These are phyloP conservation scores for Candida oleophila DNA, from an alignment of 805 yeast species.

Conservation along the genomic window DNA sequence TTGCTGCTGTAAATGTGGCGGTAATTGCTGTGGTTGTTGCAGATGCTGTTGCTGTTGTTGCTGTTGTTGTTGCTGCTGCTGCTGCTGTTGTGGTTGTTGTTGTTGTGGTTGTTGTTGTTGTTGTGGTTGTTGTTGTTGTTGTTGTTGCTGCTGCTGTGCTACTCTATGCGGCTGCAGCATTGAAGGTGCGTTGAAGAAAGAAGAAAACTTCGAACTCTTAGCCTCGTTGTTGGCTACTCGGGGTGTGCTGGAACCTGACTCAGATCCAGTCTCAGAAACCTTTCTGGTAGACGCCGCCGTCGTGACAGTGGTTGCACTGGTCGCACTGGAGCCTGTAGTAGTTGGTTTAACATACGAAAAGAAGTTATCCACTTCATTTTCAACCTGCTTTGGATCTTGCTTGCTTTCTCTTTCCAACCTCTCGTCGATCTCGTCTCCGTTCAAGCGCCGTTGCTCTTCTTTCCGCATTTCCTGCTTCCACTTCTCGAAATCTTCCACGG, in stretches of 20 bases:
- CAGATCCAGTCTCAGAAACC: not conserved
- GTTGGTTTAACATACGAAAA: slow-evolving; percentile 40
- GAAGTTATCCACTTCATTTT: slow-evolving; percentile 44
- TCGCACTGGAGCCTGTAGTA: slow-evolving; percentile 5
- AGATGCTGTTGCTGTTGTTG: slow-evolving; percentile 11
- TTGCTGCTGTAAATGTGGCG: slow-evolving; percentile 11
- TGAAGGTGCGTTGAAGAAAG: slow-evolving; percentile 26
- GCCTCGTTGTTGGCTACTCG: slow-evolving; percentile 13
- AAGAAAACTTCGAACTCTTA: slow-evolving; percentile 38
- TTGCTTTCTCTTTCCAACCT: slow-evolving; percentile 12
- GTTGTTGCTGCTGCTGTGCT: slow-evolving; percentile 2
- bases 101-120: slow-evolving; percentile 6
- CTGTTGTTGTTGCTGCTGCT: slow-evolving; percentile 11
- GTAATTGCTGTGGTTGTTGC: slow-evolving; percentile 12
- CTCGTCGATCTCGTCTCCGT: slow-evolving; percentile 34
- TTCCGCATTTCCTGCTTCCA: slow-evolving; percentile 56
- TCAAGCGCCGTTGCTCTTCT: slow-evolving; percentile 46
- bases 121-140: slow-evolving; percentile 5
- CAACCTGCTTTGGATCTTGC: slow-evolving; percentile 12
- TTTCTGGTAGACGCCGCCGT: slow-evolving; percentile 6
- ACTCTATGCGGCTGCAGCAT: slow-evolving; percentile 3
- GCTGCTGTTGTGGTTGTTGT: slow-evolving; percentile 9
- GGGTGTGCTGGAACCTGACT: slow-evolving; percentile 3
- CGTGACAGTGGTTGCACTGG: slow-evolving; percentile 6
- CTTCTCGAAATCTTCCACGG: slow-evolving; percentile 57